phyloP scores from a whole-genome alignment of 2,329 filamentous ascomycete genomes.

The Tolypocladium endophyticum region DNA sequence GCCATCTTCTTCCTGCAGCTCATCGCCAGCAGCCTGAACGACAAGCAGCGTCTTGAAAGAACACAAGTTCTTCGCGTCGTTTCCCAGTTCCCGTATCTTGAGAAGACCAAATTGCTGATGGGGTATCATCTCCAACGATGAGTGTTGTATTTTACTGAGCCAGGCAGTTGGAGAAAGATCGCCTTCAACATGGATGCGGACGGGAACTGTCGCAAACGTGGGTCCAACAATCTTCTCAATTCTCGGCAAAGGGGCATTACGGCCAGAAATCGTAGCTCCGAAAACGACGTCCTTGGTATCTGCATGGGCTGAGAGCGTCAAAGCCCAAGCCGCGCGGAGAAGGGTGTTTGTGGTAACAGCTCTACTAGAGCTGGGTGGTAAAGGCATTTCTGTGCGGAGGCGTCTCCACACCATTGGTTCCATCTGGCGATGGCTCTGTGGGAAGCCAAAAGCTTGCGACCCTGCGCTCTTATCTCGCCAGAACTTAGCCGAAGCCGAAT shows the following conservation, averaged over 20 bases:
- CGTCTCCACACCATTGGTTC: not conserved
- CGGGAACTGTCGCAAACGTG: not conserved
- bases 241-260: not conserved
- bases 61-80: not conserved
- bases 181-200: not conserved
- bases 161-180: not conserved
- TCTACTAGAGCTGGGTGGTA: not conserved
- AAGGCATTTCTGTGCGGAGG: not conserved
- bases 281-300: not conserved
- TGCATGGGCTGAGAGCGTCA: not conserved
- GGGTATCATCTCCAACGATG: not conserved
- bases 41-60: conserved; percentile 1
- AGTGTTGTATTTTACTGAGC: not conserved
- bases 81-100: not conserved
- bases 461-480: not conserved
- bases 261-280: not conserved
- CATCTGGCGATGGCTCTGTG: not conserved
- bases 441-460: not conserved
- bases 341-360: not conserved
- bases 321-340: not conserved
- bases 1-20: not conserved
- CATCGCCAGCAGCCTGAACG: not conserved
- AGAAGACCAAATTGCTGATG: conserved; percentile 3
- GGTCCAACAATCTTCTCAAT: not conserved
- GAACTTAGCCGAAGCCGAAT: not conserved